Percentiles rank a stretch among this genome's conserved stretches.
These are phyloP conservation scores for Echeveria elegans DNA, from an alignment of 164 flowering plant genomes.

Conservation along the genomic window DNA sequence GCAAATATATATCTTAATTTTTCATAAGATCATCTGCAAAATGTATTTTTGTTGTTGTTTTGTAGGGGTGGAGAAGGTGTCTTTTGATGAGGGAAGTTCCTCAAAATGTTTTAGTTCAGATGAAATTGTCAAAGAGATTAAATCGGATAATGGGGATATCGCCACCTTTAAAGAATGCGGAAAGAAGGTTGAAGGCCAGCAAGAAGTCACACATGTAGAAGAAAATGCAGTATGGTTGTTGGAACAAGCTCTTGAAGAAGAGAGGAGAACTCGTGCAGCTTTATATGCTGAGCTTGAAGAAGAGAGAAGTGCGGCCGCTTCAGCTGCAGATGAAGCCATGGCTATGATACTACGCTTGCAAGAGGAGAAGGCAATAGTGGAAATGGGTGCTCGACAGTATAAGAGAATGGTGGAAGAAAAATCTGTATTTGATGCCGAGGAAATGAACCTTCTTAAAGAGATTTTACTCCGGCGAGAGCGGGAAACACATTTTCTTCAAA, in stretches of 20 bases:
- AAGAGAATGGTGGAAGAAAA: constrained; percentile 83
- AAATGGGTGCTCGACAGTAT: constrained; percentile 86
- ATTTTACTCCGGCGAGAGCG: constrained; percentile 69
- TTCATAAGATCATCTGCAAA: background rate
- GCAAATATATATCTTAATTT: background rate
- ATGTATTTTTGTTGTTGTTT: too few species aligned
- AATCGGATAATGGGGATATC: constrained; percentile 16
- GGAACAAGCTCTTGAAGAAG: constrained; percentile 64
- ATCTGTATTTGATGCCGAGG: constrained; percentile 78
- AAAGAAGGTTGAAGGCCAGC: constrained; percentile 4
- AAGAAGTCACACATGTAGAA: constrained; percentile 19
- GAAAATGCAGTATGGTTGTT: constrained; percentile 27
- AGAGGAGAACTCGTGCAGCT: constrained; percentile 45
- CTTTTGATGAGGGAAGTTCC: constrained; percentile 15
- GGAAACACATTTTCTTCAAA: constrained; percentile 75
- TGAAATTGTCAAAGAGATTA: constrained; percentile 20
- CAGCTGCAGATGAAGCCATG: constrained; percentile 96
- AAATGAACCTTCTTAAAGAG: constrained; percentile 82
- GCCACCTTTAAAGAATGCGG: constrained; percentile 18
- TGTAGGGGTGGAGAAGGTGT: constrained; percentile 22
- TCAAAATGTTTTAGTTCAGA: constrained; percentile 15
- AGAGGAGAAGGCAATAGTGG: constrained; percentile 79
- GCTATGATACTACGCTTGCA: constrained; percentile 89
- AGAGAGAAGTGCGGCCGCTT: constrained; percentile 89
- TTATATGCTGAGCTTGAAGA: constrained; percentile 68